Conservation (phyloP, 163 green algal species). For the Scenedesmus sp. region DNA sequence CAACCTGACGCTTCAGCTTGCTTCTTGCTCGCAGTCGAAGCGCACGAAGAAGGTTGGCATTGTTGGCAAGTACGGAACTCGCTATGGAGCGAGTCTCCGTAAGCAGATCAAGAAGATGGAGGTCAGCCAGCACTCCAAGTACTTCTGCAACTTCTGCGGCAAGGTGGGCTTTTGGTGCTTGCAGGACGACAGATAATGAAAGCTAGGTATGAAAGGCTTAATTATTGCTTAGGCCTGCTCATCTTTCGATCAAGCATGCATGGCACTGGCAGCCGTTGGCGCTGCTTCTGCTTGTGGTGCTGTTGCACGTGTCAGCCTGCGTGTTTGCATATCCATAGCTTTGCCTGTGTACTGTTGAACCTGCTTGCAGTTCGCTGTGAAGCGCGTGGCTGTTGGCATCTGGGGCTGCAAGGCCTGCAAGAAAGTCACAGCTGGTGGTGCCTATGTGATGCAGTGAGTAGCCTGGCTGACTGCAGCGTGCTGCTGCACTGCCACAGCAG, state of each 20-base stretch:
- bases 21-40: conserved; percentile 85
- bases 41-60: conserved; percentile 99
- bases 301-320: not conserved
- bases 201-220: not conserved
- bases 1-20: not conserved
- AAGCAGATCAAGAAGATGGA: conserved; percentile 99
- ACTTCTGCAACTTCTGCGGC: conserved; percentile 99
- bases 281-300: not conserved
- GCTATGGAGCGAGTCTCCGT: conserved; percentile 96
- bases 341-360: not conserved
- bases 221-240: not conserved
- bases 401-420: conserved; percentile 98
- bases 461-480: not conserved
- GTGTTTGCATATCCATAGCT: not conserved
- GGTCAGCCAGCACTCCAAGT: conserved; percentile 99
- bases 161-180: conserved; percentile 81
- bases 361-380: conserved; percentile 88
- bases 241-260: not conserved
- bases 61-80: conserved; percentile 99
- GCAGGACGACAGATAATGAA: not conserved
- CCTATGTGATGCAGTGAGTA: conserved; percentile 93
- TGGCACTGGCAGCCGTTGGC: not conserved
- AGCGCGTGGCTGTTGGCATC: conserved; percentile 96
- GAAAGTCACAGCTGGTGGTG: conserved; percentile 95
- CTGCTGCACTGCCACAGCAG: not conserved